phyloP scores from a whole-genome alignment of 495 filamentous ascomycete genomes.

The Amphirosellinia nigrospora region DNA sequence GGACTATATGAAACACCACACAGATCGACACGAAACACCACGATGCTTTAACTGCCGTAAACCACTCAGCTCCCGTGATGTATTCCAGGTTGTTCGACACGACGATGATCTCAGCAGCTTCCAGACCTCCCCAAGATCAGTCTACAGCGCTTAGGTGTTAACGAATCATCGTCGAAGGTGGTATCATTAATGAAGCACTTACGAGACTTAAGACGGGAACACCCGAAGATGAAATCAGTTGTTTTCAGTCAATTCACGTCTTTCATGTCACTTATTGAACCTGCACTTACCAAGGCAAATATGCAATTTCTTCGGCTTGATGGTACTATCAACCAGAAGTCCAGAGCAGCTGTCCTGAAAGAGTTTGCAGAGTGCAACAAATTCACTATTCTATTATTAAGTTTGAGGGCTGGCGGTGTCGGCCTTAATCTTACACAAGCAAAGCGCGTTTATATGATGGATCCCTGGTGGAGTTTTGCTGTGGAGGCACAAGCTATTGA shows the following conservation, averaged over 20 bases:
- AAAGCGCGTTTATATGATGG: conserved; percentile 94
- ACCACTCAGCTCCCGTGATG: conserved; percentile 77
- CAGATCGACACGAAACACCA: conserved; percentile 72
- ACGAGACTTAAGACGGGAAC: conserved; percentile 62
- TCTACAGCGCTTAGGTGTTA: conserved; percentile 76
- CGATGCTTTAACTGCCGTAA: conserved; percentile 90
- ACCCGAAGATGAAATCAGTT: conserved; percentile 80
- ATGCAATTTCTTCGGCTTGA: conserved; percentile 88
- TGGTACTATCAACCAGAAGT: conserved; percentile 86
- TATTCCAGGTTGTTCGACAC: conserved; percentile 83
- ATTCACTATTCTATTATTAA: conserved; percentile 75
- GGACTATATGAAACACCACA: conserved; percentile 85
- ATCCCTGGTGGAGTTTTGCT: conserved; percentile 99
- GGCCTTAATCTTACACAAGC: conserved; percentile 91
- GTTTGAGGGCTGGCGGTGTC: conserved; percentile 89
- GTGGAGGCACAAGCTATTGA: conserved; percentile 98
- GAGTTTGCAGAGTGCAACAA: conserved; percentile 66
- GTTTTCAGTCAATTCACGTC: conserved; percentile 98
- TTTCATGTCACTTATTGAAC: conserved; percentile 88
- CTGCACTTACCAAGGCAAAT: conserved; percentile 70
- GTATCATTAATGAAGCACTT: conserved; percentile 78
- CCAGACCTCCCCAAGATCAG: conserved; percentile 66
- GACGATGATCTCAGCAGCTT: conserved; percentile 45
- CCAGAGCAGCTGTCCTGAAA: conserved; percentile 73
- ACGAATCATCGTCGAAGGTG: conserved; percentile 85